Base-by-base conservation (phyloP, 2,329 filamentous ascomycete species). In the Phaeosphaeriaceae sp. region DNA sequence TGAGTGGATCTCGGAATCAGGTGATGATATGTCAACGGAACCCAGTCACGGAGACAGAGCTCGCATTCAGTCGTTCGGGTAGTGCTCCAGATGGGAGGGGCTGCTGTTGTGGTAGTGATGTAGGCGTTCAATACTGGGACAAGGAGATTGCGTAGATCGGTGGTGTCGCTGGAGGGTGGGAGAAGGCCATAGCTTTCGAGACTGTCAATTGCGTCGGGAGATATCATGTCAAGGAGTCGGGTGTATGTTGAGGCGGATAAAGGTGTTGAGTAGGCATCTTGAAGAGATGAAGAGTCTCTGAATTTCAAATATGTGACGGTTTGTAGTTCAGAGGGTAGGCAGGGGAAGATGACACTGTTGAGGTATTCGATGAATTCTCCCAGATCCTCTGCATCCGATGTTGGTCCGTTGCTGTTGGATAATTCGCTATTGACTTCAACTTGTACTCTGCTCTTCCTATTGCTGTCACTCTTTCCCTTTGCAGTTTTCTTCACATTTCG, bases 341-440 rank as follows among this genome's bases (percentile, higher is more conserved):
- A 78, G 4, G 79, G 74, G 71, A 93, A 95, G 44, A 87, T 83
- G 66, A 89, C 83, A 39, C 77, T 74, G 18, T 89, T 85, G 23
- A 94, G 81, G 71, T 92, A 94, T 61, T 92, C 86, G 45, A 89
- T 85, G 72, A 95, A 95, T 1, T 95, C 91, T 20, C 84, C 83
- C 17, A 94, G 74, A 46, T 92, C 89, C 59, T 88, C 87, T 4
- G 82, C 83, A 58, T 83, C 77, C 65, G 44, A 43, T 61, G 37
- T 12, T 30, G 44, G 36, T 28, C 49, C 38, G 38, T 44, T 33
- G 33, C 35, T 8, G 11, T 20, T 34, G 8, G 38, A 53, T 7
- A 42, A 44, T 58, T 16, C 37, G 33, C 43, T 16, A 39, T 36
- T 36, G 42, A 13, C 42, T 12, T 48, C 38, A n/a, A 48, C 20